Base-by-base conservation (phyloP, 1,284 basidiomycete species). In the Cerioporus squamosus region DNA sequence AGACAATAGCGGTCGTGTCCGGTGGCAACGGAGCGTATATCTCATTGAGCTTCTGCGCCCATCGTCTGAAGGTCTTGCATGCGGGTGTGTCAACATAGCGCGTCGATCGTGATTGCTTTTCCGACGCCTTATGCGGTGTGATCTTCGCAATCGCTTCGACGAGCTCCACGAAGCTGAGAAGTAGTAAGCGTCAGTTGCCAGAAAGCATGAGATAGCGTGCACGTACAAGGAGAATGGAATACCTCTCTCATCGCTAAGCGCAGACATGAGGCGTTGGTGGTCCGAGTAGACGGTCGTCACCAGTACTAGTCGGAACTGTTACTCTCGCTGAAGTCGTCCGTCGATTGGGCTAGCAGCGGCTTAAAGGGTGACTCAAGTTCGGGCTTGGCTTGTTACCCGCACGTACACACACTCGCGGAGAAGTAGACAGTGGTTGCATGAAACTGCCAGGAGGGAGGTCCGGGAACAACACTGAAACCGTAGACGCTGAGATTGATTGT, bases 1-100 rank as follows among this genome's bases (percentile, higher is more conserved):
- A 87, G 31, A 93, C 71, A 2, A 75, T 78, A 10, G 75, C 70
- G n/a, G 81, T 78, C 10, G 82, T 83, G 12, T 78, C 77, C 0
- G 72, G 66, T 1, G 83, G 82, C 17, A 85, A 70, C 17, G 81
- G 79, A 2, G 74, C 66, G 67, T 80, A 82, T n/a, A 70, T 63
- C 20, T 56, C 65, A 53, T 71, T 78, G 24, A 88, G 72, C 15
- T 72, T 69, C 1, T 66, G 58, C 10, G 81, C 66, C 87, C 87
- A 90, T 53, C 71, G 73, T 5, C 63, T 65, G 54, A 85, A 79
- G 12, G 80, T 74, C 24, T 70, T 64, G 44, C 52, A 53, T 23
- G 49, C 48, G 1, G 54, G 50, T 14, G 44, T 45, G 17, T 55
- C 61, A 14, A 24, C 42, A 10, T 51, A 54, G 20, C 53, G 53